Percentiles rank a stretch among this genome's conserved stretches.
Evolutionary conservation across 768 basidiomycete species (phyloP).

Genomic region (Candolleomyces efflorescens): DNA sequence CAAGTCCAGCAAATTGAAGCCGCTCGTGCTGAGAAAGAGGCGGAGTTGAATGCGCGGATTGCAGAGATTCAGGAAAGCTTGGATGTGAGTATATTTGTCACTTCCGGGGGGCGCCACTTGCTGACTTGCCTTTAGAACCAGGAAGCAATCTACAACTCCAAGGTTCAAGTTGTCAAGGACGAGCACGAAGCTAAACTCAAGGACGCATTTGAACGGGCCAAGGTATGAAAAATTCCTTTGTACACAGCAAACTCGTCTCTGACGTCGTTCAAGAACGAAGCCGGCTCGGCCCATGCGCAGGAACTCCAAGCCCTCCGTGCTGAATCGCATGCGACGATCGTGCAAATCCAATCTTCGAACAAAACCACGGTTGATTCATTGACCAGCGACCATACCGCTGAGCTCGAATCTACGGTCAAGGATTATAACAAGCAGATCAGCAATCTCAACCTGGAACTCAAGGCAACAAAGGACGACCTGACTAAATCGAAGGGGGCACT

Average conservation of each 20-base stretch:
- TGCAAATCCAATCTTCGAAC: constrained; percentile 65
- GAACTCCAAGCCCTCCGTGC: constrained; percentile 71
- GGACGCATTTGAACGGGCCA: constrained; percentile 74
- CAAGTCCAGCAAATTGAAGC: constrained; percentile 52
- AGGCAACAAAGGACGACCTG: constrained; percentile 83
- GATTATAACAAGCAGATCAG: constrained; percentile 60
- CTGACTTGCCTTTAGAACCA: constrained; percentile 44
- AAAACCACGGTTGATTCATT: constrained; percentile 56
- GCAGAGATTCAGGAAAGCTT: constrained; percentile 56
- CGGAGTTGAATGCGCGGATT: constrained; percentile 52
- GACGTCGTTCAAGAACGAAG: constrained; percentile 52
- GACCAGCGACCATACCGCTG: constrained; percentile 58
- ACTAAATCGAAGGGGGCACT: constrained; percentile 64
- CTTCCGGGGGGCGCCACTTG: neutral
- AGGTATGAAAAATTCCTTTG: constrained; percentile 44
- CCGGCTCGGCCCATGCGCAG: constrained; percentile 59
- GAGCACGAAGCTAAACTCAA: constrained; percentile 60
- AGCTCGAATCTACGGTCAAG: constrained; percentile 52
- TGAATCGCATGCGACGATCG: constrained; percentile 59
- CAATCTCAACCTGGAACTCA: constrained; percentile 65
- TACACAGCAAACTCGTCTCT: neutral
- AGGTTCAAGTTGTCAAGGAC: constrained; percentile 60
- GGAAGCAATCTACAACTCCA: constrained; percentile 62
- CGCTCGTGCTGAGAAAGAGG: constrained; percentile 43
- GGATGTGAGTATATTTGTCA: constrained; percentile 41